Evolutionary conservation across 129 eudicot genomes (phyloP), one percentile per base, ranked within the genome.

Genomic region (Smallanthus sonchifolius): DNA sequence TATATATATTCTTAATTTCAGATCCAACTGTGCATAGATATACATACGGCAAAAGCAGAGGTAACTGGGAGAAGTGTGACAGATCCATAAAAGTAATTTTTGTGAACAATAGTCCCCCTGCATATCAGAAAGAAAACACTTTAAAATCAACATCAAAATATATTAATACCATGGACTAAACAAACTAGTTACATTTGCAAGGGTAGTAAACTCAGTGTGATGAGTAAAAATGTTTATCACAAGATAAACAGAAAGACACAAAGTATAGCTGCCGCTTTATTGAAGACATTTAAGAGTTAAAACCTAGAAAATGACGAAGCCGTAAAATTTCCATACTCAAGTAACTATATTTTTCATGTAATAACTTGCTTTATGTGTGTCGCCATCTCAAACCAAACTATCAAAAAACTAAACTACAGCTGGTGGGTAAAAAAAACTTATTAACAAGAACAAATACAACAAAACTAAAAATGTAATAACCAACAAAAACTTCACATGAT

Each of bases 21-120:
- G 67, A 77, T 15, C 14, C 15, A 37, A 43, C 40, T 67, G 14
- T n/a, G 44, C 54, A 70, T 13, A 64, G 20, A 37, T 44, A 48
- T 72, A 75, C 87, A 13, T 90, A 95, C 99, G 40, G 80, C 87
- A 79, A 95, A 88, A 60, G 88, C 87, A 24, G 92, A 70, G 65
- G 95, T 86, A 36, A 88, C 79, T 3, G 99, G 99, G 75, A 95
- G 96, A 83, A 95, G 81, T 7, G 91, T 56, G 40, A 87, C 87
- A 59, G 99, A 91, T 64, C 99, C 96, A 71, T 95, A 91, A 43
- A 95, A 81, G 83, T 88, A 95, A 43, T 91, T 91, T 83, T 85
- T 91, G 90, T 95, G 99, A 67, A 95, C 54, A 65, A 85, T 67
- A 52, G 89, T 70, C 72, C 99, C 99, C 85, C 99, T 95, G 88